Base-by-base conservation (phyloP, 768 basidiomycete species). In the Suillus plorans region DNA sequence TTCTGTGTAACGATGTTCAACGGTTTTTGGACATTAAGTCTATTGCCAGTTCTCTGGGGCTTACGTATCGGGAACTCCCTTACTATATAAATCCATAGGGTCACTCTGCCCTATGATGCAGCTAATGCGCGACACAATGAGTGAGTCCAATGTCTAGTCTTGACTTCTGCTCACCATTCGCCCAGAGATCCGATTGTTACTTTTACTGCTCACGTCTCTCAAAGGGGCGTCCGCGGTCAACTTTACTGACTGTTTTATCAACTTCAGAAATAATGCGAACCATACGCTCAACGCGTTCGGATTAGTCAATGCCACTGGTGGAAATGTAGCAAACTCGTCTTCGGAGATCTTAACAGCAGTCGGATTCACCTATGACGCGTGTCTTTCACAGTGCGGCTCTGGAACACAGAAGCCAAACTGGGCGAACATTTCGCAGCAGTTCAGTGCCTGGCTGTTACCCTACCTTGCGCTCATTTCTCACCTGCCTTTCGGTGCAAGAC, bases 401-500 rank as follows among this genome's bases (percentile, higher is more conserved):
- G 52, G 57, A 2, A 53, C 65, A 14, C 57, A 65, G 8, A 16
- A 66, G 10, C 73, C 72, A 16, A 22, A 20, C 8, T 72, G 72
- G 72, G 36, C 20, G 4, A 49, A 34, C 5, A 74, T 73, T 56
- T 59, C 74, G 0, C 79, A 80, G 52, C 73, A 80, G 55, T 83
- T 79, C 67, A 72, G 76, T 12, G 67, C 81, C 0, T 85, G 83
- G 84, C 72, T 84, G 4, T 62, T 85, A 5, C 84, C 84, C 7
- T 84, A 81, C 76, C 76, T 85, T 14, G 81, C 83, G 0, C 68
- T 84, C 10, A 71, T 84, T 20, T 82, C 82, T 0, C 82, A 83
- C 53, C 77, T 85, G 14, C 84, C 82, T 0, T 85, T 82, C 31
- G 82, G 82, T 13, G 74, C 79, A 39, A 72, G 67, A 16, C 76